A percentile compares a stretch with the other conserved stretches of the same genome.
Conservation (phyloP, 78 protist species). For the Speleostelium caveatum region DNA sequence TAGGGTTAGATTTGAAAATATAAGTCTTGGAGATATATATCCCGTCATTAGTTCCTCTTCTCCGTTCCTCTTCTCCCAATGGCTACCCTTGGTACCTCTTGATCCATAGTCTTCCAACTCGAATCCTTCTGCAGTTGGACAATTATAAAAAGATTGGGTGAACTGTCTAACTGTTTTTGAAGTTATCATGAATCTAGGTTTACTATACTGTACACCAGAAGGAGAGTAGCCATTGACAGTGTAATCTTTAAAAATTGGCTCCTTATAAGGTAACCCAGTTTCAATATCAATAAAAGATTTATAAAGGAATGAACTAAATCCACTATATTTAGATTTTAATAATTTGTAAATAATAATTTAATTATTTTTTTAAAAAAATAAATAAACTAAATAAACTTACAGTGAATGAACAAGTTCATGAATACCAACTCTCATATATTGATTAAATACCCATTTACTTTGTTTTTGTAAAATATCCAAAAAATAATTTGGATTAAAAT, state of each 20-base stretch:
- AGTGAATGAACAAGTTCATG: conserved; percentile 40
- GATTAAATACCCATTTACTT: conserved; percentile 30
- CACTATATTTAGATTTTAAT: too few species aligned
- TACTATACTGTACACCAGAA: neutral
- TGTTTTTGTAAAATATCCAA: neutral
- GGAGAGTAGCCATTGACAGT: conserved; percentile 16
- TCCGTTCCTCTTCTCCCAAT: conserved; percentile 81
- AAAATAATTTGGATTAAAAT: conserved; percentile 44
- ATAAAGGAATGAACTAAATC: conserved; percentile 17
- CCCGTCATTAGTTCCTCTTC: conserved; percentile 74
- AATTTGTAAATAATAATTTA: too few species aligned
- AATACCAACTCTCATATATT: conserved; percentile 29
- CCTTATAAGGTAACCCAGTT: neutral
- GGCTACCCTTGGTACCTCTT: conserved; percentile 79
- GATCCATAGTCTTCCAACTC: conserved; percentile 80
- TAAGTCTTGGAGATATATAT: conserved; percentile 26
- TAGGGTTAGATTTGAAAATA: conserved; percentile 23
- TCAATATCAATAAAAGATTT: neutral
- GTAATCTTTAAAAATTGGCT: neutral
- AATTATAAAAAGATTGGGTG: conserved; percentile 23
- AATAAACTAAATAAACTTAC: too few species aligned
- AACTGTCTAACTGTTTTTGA: conserved; percentile 14
- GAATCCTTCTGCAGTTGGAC: conserved; percentile 36
- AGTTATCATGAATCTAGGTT: neutral
- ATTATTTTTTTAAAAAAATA: too few species aligned